Evolutionary conservation across 2,329 filamentous ascomycete species (phyloP), one percentile per base, ranked within the genome.

Genomic region (Sclerotinia spermophila): DNA sequence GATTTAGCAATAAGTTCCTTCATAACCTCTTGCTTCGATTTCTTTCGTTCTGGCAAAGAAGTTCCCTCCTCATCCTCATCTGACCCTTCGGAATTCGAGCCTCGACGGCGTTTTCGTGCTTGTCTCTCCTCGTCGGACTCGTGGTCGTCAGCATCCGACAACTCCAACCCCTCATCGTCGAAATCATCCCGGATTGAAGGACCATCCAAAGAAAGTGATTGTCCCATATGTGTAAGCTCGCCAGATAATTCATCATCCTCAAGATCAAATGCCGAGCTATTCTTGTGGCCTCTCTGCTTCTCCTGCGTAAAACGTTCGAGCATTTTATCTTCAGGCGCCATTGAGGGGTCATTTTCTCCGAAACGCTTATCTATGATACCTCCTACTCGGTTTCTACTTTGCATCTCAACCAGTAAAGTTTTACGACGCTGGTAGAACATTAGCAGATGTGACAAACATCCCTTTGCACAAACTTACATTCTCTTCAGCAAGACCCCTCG

Each of bases 1-100:
- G 95, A 98, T 82, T 99, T 99, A 72, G 94, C 93, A 75, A 99
- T 97, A 72, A 99, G 86, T 81, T 99, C 96, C 78, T 97, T 92
- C 93, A 98, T 97, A 65, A 99, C 92, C 81, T 99, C 96, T 68
- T 96, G 92, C 82, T 97, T 98, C 4, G 90, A 90, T 83, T 97
- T 99, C 81, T 97, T 97, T 71, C 91, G 87, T 76, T 95, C 91
- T 0, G 93, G 94, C 73, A 90, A 83, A 30, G 84, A 84, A 7
- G 82, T 84, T 8, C 83, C 84, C 5, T 82, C 83, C 3, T 83
- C 85, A n/a, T 84, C 84, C 6, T 82, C 84, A 4, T 83, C 85
- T 66, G 84, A 83, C 42, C 81, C 82, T 0, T 82, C 85, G 42
- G 83, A 81, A 33, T 82, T 76, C 40, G 82, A 80, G 11, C 82